Percentiles rank a stretch among this genome's conserved stretches.
Evolutionary conservation across 2,329 filamentous ascomycete species (phyloP).

Genomic region (Pleoardoris graminearum): DNA sequence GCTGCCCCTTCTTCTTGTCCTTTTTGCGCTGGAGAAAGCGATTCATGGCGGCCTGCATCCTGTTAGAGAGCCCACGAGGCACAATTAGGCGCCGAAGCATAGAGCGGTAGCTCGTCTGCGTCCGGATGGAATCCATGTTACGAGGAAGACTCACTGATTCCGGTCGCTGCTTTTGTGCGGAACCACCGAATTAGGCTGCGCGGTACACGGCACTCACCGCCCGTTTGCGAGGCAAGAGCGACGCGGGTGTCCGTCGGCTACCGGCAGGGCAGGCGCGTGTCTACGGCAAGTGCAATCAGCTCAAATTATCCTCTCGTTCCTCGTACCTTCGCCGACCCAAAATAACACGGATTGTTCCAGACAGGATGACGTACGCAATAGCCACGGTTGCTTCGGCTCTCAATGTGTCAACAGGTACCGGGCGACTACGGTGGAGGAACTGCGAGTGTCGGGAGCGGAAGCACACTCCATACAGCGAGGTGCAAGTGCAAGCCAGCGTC

Average conservation of each 20-base stretch:
- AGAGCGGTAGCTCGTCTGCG: constrained; percentile 13
- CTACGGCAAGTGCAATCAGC: constrained; percentile 23
- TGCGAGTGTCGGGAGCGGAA: constrained; percentile 20
- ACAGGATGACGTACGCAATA: constrained; percentile 16
- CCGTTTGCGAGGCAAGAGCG: constrained; percentile 13
- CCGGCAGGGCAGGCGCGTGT: constrained; percentile 18
- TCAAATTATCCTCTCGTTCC: constrained; percentile 16
- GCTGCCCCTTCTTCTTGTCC: constrained; percentile 56
- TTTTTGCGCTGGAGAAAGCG: constrained; percentile 69
- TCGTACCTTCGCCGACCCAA: constrained; percentile 1
- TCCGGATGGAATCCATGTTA: constrained; percentile 12
- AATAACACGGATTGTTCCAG: constrained; percentile 7
- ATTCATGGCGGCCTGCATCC: constrained; percentile 63
- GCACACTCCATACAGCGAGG: constrained; percentile 34
- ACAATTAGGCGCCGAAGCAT: constrained; percentile 9
- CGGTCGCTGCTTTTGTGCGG: constrained; percentile 8
- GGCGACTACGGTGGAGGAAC: constrained; percentile 11
- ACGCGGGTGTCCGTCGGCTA: constrained; percentile 15
- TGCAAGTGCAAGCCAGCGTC: background rate
- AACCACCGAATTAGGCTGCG: constrained; percentile 6
- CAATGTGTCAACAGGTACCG: constrained; percentile 8
- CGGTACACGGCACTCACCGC: constrained; percentile 16
- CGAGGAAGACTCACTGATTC: constrained; percentile 21
- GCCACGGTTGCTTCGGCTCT: constrained; percentile 1
- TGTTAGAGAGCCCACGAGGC: constrained; percentile 23